Evolutionary conservation across 352 stramenopile species (phyloP), one percentile per base, ranked within the genome.

Genomic region (Saprolegnia parasitica): DNA sequence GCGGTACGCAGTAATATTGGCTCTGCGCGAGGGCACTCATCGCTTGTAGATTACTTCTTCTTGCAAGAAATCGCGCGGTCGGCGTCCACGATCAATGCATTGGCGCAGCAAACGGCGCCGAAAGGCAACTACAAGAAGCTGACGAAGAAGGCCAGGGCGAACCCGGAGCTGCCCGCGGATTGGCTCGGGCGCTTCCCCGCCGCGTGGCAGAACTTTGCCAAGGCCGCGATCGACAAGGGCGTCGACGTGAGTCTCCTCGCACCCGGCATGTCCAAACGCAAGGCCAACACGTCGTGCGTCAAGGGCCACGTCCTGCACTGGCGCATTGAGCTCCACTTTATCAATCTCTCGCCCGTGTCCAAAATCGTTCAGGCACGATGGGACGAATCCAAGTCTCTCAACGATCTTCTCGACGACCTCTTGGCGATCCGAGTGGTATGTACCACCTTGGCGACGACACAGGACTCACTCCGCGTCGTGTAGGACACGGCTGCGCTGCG

Each of bases 261-360:
- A 20, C 82, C 84, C 0, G 87, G 87, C 5, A 95, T 95, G 87
- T 91, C 78, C 71, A 93, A 93, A 49, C 84, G 81, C 46, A 60
- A 74, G 20, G 75, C 80, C 37, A 95, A 93, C 67, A 88, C 84
- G 23, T 93, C 84, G 21, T 88, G 81, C 57, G 81, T 71, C 5
- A 90, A 89, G 65, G 77, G 76, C 23, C 74, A 79, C 15, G 78
- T 71, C 6, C 63, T 95, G 39, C 89, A 73, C 47, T 95, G 87
- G 87, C 81, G 87, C 18, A 57, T 95, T n/a, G 87, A 95, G 56
- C 91, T 86, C 82, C 32, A 54, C 10, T 95, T 95, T 65, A 79
- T 83, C 23, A 81, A 71, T 39, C 76, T 81, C 0, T 75, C 88
- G 18, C 74, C 82, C 0, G 29, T 76, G 0, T 73, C 89, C 39